Base-by-base conservation (phyloP, 192 early-diverging fungal genomes). In the Entrophospora sp. region DNA sequence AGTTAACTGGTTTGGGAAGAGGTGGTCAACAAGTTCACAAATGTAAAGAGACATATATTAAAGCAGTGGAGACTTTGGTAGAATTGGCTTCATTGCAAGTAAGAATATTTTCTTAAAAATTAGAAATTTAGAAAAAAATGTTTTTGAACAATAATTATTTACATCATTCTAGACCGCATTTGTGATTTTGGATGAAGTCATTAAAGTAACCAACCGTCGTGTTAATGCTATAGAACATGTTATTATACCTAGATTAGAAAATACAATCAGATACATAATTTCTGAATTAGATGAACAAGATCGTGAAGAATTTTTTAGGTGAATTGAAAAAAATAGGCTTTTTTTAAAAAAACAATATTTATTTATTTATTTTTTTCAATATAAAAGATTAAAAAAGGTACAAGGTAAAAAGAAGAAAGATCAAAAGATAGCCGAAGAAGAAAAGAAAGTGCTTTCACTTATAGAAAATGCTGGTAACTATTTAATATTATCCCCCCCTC, bases 181-280 rank as follows among this genome's bases (percentile, higher is more conserved):
- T 77, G 92, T 97, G 5, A 96, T 98, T 56, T 77, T 99, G 56
- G 97, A 99, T 73, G 97, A 99, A 79, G 95, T 99, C 51, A 99
- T 99, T 77, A 97, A 96, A 83, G 71, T 95, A 25, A 99, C 97
- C 2, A 99, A 99, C 77, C 89, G 97, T 63, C 87, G 97, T 69
- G 97, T 99, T 20, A 99, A 99, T 66, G 97, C 97, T 22, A 98
- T 99, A 69, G 97, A 99, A 73, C 90, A 98, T 74, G 94, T 99
- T 52, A 99, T 98, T 72, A 99, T 99, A 67, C 97, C 97, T 25
- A 85, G 87, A 38, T 90, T 95, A 64, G 97, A 99, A 71, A 99
- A 99, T 79, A 98, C 97, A 18, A 96, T 99, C 72, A 88, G 87
- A 66, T 93, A 92, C 70, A 93, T 99, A 58, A 90, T 87, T 28